Evolutionary conservation across 768 basidiomycete species (phyloP).

Genomic region (Chalciporus piperatus): DNA sequence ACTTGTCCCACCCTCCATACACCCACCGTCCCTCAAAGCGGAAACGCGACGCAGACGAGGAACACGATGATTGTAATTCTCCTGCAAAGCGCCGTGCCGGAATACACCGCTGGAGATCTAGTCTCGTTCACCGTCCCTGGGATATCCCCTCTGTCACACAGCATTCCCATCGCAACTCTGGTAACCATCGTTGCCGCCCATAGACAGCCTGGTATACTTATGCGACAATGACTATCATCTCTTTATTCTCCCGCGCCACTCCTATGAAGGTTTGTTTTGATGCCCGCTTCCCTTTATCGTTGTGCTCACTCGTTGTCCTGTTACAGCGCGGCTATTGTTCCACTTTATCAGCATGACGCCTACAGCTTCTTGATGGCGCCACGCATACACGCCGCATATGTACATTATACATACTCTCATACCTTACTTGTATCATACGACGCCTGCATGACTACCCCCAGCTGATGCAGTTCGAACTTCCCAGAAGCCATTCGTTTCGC

Average conservation of each 20-base stretch:
- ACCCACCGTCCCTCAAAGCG: constrained; percentile 53
- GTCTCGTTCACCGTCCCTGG: constrained; percentile 9
- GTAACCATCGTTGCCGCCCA: constrained; percentile 18
- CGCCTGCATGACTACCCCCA: constrained; percentile 11
- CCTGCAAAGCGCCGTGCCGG: constrained; percentile 26
- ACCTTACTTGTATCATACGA: constrained; percentile 25
- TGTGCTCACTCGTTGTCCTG: constrained; percentile 18
- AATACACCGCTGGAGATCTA: constrained; percentile 19
- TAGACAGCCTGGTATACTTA: background rate
- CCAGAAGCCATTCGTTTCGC: background rate
- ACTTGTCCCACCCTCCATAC: constrained; percentile 69
- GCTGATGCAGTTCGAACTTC: background rate
- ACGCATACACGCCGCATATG: constrained; percentile 22
- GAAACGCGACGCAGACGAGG: constrained; percentile 37
- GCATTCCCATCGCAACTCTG: constrained; percentile 12
- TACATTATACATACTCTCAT: constrained; percentile 26
- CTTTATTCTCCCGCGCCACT: background rate
- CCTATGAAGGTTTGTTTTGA: too few relatives aligned
- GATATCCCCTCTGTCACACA: background rate
- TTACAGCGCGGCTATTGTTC: constrained; percentile 6
- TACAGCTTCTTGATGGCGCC: constrained; percentile 6
- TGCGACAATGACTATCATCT: constrained; percentile 10
- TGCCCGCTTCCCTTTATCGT: background rate
- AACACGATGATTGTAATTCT: constrained; percentile 14
- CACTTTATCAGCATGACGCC: constrained; percentile 5